Evolutionary conservation across 257 asterid genomes (phyloP), one percentile per base, ranked within the genome.

Genomic region (Nicotiana obtusifolia): DNA sequence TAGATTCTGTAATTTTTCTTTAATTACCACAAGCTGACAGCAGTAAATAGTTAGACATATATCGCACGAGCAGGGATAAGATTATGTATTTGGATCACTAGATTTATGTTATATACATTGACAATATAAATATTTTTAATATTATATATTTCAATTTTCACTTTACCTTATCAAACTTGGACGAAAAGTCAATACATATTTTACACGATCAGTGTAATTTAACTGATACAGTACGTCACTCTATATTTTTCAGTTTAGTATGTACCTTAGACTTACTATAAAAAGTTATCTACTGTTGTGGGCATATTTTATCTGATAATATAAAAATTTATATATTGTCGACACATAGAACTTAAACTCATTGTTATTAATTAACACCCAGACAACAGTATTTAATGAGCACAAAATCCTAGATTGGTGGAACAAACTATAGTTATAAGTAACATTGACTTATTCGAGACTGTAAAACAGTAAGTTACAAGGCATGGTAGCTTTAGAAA

Each of bases 141-240:
- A 19, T 1, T 6, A 26, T 26, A 26, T 26, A 19, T 53, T 54
- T 15, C 19, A 33, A 3, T 66, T 16, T 47, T 47, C 19, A 15
- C 8, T 54, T 54, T 16, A 16, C 60, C 5, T 0, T 16, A 54
- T 54, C 20, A 54, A 53, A 17, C 59, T 53, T 41, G 47, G 10
- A 37, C 47, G 0, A 37, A 37, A 37, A 37, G 47, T n/a, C n/a
- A n/a, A 3, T 41, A 37, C 47, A 7, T 1, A 8, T 37, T 7
- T 37, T 41, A 8, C 3, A 41, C 13, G 0, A 41, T 41, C 1
- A 9, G 0, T 2, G 1, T 10, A 41, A 41, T 9, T 41, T 41
- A 41, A 0, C 3, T 0, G 0, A 41, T 41, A 41, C 2, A 41
- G 49, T 2, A 41, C 0, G 49, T 41, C 3, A 0, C 3, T 0